Evolutionary conservation across 106 monocot species (phyloP).

Genomic region (Platanthera zijinensis): DNA sequence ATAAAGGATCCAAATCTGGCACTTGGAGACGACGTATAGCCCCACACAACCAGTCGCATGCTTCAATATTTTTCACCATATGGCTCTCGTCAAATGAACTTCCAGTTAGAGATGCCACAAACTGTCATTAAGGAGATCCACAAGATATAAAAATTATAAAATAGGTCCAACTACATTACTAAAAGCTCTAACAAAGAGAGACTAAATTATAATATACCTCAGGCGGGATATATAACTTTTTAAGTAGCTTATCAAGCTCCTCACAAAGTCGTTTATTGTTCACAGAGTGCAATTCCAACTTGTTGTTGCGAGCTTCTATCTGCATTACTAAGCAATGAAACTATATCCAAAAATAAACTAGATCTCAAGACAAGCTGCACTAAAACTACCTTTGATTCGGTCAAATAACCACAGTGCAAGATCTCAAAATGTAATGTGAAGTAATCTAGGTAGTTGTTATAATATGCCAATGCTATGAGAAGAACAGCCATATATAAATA

Average conservation of each 20-base stretch:
- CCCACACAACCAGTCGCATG: conserved; percentile 94
- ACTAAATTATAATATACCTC: conserved; percentile 36
- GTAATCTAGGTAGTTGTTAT: no score
- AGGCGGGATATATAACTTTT: conserved; percentile 46
- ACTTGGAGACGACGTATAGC: conserved; percentile 55
- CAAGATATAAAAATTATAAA: conserved; percentile 4
- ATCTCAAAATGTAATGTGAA: no score
- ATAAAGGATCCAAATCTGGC: conserved; percentile 64
- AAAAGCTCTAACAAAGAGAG: background rate
- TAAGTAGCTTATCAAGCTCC: conserved; percentile 86
- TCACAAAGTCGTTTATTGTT: conserved; percentile 69
- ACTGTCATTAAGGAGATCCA: conserved; percentile 37
- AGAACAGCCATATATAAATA: no score
- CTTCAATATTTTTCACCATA: conserved; percentile 79
- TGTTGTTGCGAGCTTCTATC: conserved; percentile 96
- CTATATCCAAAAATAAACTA: background rate
- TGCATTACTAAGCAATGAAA: conserved; percentile 25
- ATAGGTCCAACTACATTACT: background rate
- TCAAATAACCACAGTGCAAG: no score
- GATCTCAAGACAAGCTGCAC: background rate
- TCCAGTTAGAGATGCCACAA: conserved; percentile 59
- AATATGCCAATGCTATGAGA: no score
- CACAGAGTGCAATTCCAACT: conserved; percentile 83
- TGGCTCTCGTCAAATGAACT: conserved; percentile 75
- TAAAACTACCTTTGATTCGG: no score